phyloP scores from a whole-genome alignment of 352 stramenopile species.

The Phytophthora litchii region DNA sequence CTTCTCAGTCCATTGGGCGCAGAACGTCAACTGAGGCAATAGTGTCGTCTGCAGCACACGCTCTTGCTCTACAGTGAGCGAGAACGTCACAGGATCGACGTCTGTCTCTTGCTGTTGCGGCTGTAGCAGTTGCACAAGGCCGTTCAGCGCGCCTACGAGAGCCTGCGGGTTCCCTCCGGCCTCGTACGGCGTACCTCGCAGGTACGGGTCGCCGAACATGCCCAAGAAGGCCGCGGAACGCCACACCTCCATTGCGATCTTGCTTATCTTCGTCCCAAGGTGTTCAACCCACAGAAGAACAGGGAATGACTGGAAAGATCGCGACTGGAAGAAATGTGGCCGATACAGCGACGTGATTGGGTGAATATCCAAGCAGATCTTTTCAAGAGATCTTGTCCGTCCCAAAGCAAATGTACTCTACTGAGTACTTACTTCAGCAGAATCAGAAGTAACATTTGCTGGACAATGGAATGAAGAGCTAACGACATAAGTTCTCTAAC shows the following conservation, averaged over 20 bases:
- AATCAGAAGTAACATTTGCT: no score
- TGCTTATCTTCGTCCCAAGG: constrained; percentile 8
- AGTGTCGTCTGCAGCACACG: constrained; percentile 53
- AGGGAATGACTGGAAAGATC: constrained; percentile 22
- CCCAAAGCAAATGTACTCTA: background rate
- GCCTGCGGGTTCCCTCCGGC: constrained; percentile 73
- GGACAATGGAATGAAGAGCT: no score
- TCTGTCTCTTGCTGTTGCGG: constrained; percentile 21
- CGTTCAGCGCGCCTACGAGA: constrained; percentile 53
- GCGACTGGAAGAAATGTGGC: constrained; percentile 8
- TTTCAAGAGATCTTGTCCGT: background rate
- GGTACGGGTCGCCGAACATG: constrained; percentile 81
- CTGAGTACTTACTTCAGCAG: no score
- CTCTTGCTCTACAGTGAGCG: constrained; percentile 55
- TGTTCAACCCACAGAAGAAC: constrained; percentile 32
- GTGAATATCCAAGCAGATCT: background rate
- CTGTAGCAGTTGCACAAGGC: constrained; percentile 48
- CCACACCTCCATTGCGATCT: constrained; percentile 53
- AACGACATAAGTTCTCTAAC: no score
- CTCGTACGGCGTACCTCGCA: constrained; percentile 81
- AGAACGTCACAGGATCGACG: constrained; percentile 50
- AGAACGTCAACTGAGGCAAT: constrained; percentile 60
- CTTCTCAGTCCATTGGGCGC: constrained; percentile 60
- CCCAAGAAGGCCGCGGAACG: constrained; percentile 69
- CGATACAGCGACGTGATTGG: constrained; percentile 2